Percentiles rank a stretch among this genome's conserved stretches.
phyloP scores from a whole-genome alignment of 208 protist genomes.

The Tritrichomonas foetus region DNA sequence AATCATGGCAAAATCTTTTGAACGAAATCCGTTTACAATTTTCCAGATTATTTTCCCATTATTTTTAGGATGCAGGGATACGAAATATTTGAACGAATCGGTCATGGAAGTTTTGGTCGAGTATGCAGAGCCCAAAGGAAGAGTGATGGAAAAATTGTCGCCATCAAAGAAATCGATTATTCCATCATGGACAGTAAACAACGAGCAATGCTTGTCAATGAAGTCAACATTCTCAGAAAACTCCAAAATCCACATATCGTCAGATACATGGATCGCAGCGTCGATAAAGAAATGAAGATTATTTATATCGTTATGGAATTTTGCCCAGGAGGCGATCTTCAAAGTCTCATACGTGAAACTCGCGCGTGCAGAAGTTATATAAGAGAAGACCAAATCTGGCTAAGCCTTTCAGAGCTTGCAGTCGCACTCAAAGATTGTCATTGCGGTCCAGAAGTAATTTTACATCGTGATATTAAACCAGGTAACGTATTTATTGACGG shows the following conservation, averaged over 20 bases:
- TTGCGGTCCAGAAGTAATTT: background rate
- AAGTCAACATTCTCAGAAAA: background rate
- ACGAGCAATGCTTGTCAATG: background rate
- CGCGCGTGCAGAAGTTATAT: background rate
- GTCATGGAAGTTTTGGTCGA: background rate
- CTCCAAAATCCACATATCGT: background rate
- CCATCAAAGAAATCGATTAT: constrained; percentile 3
- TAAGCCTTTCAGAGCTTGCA: background rate
- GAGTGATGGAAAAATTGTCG: background rate
- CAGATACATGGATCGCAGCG: background rate
- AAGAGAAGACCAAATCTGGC: background rate
- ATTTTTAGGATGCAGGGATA: constrained; percentile 1
- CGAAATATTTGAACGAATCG: background rate
- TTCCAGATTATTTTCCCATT: no score
- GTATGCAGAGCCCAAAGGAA: constrained; percentile 1
- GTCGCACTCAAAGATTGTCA: background rate
- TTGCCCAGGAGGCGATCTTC: background rate
- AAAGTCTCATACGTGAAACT: background rate
- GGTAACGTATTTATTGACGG: constrained; percentile 58
- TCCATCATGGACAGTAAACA: background rate
- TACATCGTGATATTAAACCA: constrained; percentile 59
- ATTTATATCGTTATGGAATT: constrained; percentile 36
- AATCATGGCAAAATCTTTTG: no score
- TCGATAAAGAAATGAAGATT: background rate
- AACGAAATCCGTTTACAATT: no score